Percentiles rank a stretch among this genome's conserved stretches.
These are phyloP conservation scores for Phanerochaete carnosa DNA, from an alignment of 768 basidiomycete genomes.

Conservation along the genomic window DNA sequence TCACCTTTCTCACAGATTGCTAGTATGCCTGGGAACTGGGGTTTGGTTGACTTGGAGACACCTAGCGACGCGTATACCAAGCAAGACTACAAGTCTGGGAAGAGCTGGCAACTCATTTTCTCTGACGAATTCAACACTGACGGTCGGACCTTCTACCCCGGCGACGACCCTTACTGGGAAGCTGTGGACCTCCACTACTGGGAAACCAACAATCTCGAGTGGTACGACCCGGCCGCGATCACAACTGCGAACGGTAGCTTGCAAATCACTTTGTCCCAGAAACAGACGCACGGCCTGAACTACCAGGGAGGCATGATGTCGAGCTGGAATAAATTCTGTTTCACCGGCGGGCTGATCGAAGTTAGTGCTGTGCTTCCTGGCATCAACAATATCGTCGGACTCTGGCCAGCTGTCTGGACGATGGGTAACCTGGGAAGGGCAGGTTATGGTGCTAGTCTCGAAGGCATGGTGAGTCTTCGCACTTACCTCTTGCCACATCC, in stretches of 20 bases:
- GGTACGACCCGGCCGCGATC: slow-evolving; percentile 79
- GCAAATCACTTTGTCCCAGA: slow-evolving; percentile 54
- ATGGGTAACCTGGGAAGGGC: slow-evolving; percentile 64
- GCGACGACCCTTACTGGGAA: slow-evolving; percentile 59
- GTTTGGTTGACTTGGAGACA: slow-evolving; percentile 58
- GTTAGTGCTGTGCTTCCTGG: slow-evolving; percentile 63
- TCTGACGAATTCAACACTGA: slow-evolving; percentile 87
- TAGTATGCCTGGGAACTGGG: slow-evolving; percentile 57
- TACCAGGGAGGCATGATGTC: slow-evolving; percentile 46
- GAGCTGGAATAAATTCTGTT: slow-evolving; percentile 83
- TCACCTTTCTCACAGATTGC: slow-evolving; percentile 42
- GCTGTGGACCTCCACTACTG: slow-evolving; percentile 43
- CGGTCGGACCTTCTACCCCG: slow-evolving; percentile 80
- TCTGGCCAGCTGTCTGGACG: slow-evolving; percentile 57
- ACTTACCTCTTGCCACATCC: background rate
- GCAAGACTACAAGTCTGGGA: slow-evolving; percentile 58
- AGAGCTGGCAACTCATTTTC: slow-evolving; percentile 68
- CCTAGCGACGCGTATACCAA: slow-evolving; percentile 54
- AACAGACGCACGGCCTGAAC: slow-evolving; percentile 39
- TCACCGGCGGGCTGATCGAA: slow-evolving; percentile 79
- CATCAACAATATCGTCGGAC: slow-evolving; percentile 54
- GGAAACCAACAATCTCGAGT: slow-evolving; percentile 58
- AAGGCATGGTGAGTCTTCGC: slow-evolving; percentile 39
- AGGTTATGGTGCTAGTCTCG: slow-evolving; percentile 64
- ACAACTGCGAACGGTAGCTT: slow-evolving; percentile 40